Conservation (phyloP, 2,329 filamentous ascomycete genomes). For the Lasiodiplodia gonubiensis region DNA sequence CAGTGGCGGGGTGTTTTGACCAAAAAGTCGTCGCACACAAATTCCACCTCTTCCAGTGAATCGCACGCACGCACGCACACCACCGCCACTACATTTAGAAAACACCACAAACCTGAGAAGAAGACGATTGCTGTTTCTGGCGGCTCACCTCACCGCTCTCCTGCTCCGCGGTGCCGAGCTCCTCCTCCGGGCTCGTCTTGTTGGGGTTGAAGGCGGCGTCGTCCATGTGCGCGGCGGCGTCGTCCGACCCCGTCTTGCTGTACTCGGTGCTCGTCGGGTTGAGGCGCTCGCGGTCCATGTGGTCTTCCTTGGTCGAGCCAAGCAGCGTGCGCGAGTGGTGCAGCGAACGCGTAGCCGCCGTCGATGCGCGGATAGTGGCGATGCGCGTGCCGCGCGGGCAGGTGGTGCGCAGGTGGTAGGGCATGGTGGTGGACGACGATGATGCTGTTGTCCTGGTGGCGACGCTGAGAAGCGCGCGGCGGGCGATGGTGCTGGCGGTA, state of each 20-base stretch:
- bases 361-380: slow-evolving; percentile 2
- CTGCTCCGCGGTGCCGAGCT: slow-evolving; percentile 50
- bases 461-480: not conserved
- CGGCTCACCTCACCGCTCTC: slow-evolving; percentile 39
- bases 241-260: slow-evolving; percentile 69
- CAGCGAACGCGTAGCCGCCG: not conserved
- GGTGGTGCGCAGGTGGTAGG: slow-evolving; percentile 15
- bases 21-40: too few relatives aligned
- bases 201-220: slow-evolving; percentile 72
- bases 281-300: slow-evolving; percentile 61
- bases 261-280: slow-evolving; percentile 70
- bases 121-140: not conserved
- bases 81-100: too few relatives aligned
- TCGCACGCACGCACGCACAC: too few relatives aligned
- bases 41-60: too few relatives aligned
- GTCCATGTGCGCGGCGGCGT: slow-evolving; percentile 59
- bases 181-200: slow-evolving; percentile 70
- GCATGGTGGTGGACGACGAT: not conserved
- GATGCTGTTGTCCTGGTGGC: too few relatives aligned
- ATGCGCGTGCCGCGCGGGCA: slow-evolving; percentile 24
- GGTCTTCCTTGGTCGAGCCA: slow-evolving; percentile 46
- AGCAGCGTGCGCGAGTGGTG: not conserved
- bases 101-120: slow-evolving; percentile 23
- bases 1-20: not conserved
- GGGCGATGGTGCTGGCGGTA: not conserved